Base-by-base conservation (phyloP, 345 rosid genomes). In the Lagerstroemia speciosa region DNA sequence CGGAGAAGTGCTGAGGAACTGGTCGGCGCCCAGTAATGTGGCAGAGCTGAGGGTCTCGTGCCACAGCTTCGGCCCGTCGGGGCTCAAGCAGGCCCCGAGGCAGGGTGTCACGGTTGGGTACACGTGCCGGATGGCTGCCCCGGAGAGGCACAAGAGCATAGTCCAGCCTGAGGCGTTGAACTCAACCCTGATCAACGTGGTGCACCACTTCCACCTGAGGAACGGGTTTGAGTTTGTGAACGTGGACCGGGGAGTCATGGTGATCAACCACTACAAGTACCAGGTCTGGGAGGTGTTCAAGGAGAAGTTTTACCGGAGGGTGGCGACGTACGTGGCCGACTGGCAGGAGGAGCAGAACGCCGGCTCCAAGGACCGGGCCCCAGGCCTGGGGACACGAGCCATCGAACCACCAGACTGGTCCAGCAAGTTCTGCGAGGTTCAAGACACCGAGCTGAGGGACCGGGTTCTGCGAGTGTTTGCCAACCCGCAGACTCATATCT, bases 271-370 rank as follows among this genome's bases (percentile, higher is more conserved):
- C 70, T 93, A 93, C 41, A 90, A 93, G 71, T 90, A 83, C 71
- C 97, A 93, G 41, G 97, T 87, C 0, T 93, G 98, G 98, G 93
- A 90, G 6, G 97, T 90, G 81, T 87, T 93, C 60, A 90, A 88
- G 73, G 89, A 93, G 78, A 93, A 93, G 76, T 90, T 93, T 72
- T 78, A 80, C 19, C 72, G 96, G 79, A 84, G 98, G 66, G 98
- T 93, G 22, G 96, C 98, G 40, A 87, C 97, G 0, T 90, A 90
- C 46, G 98, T 93, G 67, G 88, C 82, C 8, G 98, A 93, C 81
- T 90, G 98, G 98, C 86, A 83, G 65, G 80, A 89, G 30, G 85
- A 83, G 1, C 78, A 84, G 46, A 90, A 90, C 55, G 89, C 72
- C 1, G 86, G 96, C 78, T 90, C 97, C 29, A 87, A 84, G 79